These are phyloP conservation scores for Blastocystis sp. DNA, from an alignment of 352 stramenopile species.

Conservation along the genomic window DNA sequence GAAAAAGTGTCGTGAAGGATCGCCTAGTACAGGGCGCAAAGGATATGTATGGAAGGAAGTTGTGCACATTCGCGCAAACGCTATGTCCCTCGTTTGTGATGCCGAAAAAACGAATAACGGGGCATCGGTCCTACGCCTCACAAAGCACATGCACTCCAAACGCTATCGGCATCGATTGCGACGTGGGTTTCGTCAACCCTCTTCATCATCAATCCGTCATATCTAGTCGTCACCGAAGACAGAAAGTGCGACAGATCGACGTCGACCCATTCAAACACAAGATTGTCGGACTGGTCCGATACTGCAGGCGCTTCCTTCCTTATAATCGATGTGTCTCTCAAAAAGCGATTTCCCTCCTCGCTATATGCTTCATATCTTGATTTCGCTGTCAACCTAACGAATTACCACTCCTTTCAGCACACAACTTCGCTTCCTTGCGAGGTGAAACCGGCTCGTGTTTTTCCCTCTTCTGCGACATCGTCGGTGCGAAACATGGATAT, in stretches of 20 bases:
- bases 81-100: conserved; percentile 92
- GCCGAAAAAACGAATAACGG: conserved; percentile 94
- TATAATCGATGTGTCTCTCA: not conserved
- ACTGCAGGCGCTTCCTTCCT: not conserved
- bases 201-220: conserved; percentile 70
- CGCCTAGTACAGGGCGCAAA: conserved; percentile 74
- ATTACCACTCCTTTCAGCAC: not conserved
- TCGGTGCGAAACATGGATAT: not conserved
- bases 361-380: conserved; percentile 3
- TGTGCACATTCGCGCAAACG: conserved; percentile 93
- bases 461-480: not conserved
- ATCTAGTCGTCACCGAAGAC: conserved; percentile 46
- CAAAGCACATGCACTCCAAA: not conserved
- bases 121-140: conserved; percentile 79
- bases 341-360: not conserved
- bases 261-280: conserved; percentile 94
- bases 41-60: conserved; percentile 90
- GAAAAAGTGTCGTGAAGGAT: conserved; percentile 77
- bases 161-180: conserved; percentile 28
- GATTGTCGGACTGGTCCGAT: conserved; percentile 50
- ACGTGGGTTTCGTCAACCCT: conserved; percentile 38
- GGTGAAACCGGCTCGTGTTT: not conserved
- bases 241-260: conserved; percentile 91
- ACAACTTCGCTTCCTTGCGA: not conserved
- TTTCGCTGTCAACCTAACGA: not conserved